These are phyloP conservation scores for Neurospora discreta DNA, from an alignment of 495 filamentous ascomycete genomes.

Conservation along the genomic window DNA sequence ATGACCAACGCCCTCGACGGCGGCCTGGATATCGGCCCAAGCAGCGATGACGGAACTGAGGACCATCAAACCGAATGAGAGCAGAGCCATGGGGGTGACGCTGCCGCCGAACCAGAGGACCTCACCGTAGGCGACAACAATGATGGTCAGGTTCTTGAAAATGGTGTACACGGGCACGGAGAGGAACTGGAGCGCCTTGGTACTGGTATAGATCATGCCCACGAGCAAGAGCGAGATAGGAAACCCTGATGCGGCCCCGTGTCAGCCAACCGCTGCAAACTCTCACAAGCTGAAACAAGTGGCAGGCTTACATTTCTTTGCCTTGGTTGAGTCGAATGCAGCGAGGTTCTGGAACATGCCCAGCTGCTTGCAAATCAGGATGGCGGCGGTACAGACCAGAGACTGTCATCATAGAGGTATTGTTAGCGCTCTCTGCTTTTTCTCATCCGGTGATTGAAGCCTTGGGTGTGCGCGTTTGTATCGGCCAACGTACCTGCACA, in stretches of 20 bases:
- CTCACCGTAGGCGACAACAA: slow-evolving; percentile 96
- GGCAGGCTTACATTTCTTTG: slow-evolving; percentile 62
- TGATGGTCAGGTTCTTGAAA: slow-evolving; percentile 99
- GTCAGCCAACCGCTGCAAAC: slow-evolving; percentile 13
- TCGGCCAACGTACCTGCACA: slow-evolving; percentile 58
- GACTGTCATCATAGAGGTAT: slow-evolving; percentile 42
- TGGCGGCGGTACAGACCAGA: slow-evolving; percentile 80
- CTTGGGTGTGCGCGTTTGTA: neutral
- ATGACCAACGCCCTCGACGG: slow-evolving; percentile 50
- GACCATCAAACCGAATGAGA: slow-evolving; percentile 98
- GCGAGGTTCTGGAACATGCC: slow-evolving; percentile 81
- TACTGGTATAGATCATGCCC: slow-evolving; percentile 98
- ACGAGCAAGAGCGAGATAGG: slow-evolving; percentile 93
- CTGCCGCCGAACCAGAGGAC: slow-evolving; percentile 98
- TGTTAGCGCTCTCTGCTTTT: slow-evolving; percentile 11
- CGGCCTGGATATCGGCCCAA: slow-evolving; percentile 95
- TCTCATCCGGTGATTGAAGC: neutral
- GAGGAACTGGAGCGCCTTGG: slow-evolving; percentile 92
- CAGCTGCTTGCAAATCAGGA: slow-evolving; percentile 68
- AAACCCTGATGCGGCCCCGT: slow-evolving; percentile 55
- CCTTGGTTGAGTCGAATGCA: slow-evolving; percentile 80
- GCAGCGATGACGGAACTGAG: slow-evolving; percentile 88
- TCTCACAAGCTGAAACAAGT: neutral
- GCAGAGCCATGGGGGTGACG: slow-evolving; percentile 74
- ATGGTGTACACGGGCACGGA: slow-evolving; percentile 99